Evolutionary conservation across 345 rosid species (phyloP).

Genomic region (Mangifera indica): DNA sequence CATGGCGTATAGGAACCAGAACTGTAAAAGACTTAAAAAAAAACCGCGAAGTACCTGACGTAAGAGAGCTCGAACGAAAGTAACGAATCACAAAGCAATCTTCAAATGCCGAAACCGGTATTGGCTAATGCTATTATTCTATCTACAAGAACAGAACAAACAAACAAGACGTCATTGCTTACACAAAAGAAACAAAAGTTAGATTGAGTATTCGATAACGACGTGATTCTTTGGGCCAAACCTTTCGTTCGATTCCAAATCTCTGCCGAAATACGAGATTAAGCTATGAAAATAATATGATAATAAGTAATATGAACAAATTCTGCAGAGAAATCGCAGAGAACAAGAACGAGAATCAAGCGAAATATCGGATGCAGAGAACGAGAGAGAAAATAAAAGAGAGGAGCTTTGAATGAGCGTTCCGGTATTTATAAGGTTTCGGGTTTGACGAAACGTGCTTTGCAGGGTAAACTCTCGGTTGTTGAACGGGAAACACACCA

Average conservation of each 20-base stretch:
- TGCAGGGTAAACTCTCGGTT: constrained; percentile 29
- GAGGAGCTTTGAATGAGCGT: not conserved
- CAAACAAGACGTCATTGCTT: not conserved
- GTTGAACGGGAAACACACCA: constrained; percentile 30
- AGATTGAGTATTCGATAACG: not conserved
- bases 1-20: constrained; percentile 9
- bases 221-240: not conserved
- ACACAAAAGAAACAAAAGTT: not conserved
- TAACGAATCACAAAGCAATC: constrained; percentile 12
- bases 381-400: not conserved
- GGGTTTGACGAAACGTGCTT: constrained; percentile 30
- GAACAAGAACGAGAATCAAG: constrained; percentile 36
- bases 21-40: not conserved
- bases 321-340: constrained; percentile 27
- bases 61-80: constrained; percentile 13
- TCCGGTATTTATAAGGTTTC: constrained; percentile 34
- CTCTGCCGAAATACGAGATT: not conserved
- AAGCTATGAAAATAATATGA: not conserved
- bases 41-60: constrained; percentile 17
- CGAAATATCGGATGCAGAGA: constrained; percentile 14
- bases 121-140: not conserved
- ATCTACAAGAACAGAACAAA: constrained; percentile 8
- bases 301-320: not conserved
- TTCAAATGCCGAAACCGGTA: constrained; percentile 21
- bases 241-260: not conserved